Conservation (phyloP, 108 stramenopile genomes). For the Bacterosira constricta region DNA sequence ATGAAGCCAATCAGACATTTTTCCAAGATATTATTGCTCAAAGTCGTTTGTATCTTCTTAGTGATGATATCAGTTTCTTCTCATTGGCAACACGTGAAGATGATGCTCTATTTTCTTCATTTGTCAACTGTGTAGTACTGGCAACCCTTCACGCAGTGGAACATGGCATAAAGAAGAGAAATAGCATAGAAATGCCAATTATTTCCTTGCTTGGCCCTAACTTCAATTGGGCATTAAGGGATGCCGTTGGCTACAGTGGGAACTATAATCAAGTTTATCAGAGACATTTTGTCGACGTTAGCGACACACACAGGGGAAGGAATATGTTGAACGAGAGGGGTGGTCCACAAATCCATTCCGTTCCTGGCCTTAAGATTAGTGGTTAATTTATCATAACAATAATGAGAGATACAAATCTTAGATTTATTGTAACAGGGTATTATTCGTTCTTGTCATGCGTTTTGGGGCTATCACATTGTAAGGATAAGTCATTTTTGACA, state of each 20-base stretch:
- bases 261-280: slow-evolving; percentile 13
- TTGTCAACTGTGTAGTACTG: slow-evolving; percentile 53
- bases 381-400: too few species aligned
- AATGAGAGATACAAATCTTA: not conserved
- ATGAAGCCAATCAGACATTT: not conserved
- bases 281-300: slow-evolving; percentile 7
- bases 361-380: slow-evolving; percentile 7
- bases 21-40: slow-evolving; percentile 15
- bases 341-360: not conserved
- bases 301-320: not conserved
- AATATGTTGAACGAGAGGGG: slow-evolving; percentile 15
- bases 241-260: slow-evolving; percentile 4
- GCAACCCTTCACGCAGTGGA: slow-evolving; percentile 54
- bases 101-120: slow-evolving; percentile 55
- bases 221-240: slow-evolving; percentile 13
- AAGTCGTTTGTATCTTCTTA: not conserved
- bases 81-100: slow-evolving; percentile 46
- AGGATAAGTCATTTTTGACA: slow-evolving; percentile 18
- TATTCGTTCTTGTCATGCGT: slow-evolving; percentile 34
- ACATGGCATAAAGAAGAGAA: slow-evolving; percentile 24
- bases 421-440: not conserved
- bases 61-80: slow-evolving; percentile 1
- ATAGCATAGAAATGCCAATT: slow-evolving; percentile 16
- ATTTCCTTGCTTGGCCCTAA: slow-evolving; percentile 41
- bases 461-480: slow-evolving; percentile 10